Evolutionary conservation across 345 rosid genomes (phyloP).

Genomic region (Heritiera fomes): DNA sequence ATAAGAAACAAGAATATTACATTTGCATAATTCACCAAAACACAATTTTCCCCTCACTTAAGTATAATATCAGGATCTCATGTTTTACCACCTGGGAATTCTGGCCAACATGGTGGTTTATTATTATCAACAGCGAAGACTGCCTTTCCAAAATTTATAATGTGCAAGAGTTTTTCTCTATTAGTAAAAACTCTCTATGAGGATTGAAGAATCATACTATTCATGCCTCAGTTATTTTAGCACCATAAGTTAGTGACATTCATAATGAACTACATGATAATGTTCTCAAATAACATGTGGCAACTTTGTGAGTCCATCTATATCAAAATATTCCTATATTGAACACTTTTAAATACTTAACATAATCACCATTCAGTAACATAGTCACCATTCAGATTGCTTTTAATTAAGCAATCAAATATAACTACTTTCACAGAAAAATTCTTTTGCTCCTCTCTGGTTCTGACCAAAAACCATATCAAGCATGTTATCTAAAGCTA

Average conservation of each 20-base stretch:
- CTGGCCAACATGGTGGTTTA: not conserved
- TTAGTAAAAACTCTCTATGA: not conserved
- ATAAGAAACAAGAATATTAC: not conserved
- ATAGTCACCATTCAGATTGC: not conserved
- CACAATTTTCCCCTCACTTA: not conserved
- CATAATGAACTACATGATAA: not conserved
- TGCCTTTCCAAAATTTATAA: not conserved
- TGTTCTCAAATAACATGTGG: not conserved
- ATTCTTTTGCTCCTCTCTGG: not conserved
- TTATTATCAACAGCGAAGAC: not conserved
- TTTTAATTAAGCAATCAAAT: not conserved
- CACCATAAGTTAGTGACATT: not conserved
- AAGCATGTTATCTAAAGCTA: not conserved
- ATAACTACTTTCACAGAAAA: not conserved
- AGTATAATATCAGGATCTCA: not conserved
- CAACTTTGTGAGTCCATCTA: not conserved
- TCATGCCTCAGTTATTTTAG: not conserved
- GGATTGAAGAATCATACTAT: not conserved
- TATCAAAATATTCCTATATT: not conserved
- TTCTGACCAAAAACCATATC: not conserved
- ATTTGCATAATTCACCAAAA: not conserved
- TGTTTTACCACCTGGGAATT: not conserved
- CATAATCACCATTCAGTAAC: not conserved
- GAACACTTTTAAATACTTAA: slow-evolving; percentile 1
- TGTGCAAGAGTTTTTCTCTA: not conserved